phyloP scores from a whole-genome alignment of 805 yeast genomes.

The Schwanniomyces yamadae region DNA sequence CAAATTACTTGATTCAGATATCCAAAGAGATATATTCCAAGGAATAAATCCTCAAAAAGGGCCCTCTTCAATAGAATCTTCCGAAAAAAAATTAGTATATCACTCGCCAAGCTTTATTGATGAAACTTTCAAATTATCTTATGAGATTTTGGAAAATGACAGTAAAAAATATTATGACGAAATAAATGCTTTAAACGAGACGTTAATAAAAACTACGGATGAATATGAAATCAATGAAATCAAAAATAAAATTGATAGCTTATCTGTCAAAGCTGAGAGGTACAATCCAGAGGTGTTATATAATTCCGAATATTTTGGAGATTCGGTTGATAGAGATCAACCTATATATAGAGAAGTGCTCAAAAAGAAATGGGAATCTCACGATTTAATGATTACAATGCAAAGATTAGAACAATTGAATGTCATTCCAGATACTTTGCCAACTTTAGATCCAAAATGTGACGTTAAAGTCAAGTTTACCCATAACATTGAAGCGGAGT shows the following conservation, averaged over 20 bases:
- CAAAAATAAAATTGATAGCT: constrained; percentile 19
- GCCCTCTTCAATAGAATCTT: constrained; percentile 51
- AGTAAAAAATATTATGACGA: constrained; percentile 39
- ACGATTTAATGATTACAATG: constrained; percentile 76
- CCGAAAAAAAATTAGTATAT: constrained; percentile 50
- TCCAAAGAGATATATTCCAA: constrained; percentile 22
- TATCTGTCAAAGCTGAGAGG: constrained; percentile 62
- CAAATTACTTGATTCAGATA: constrained; percentile 19
- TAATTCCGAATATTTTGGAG: constrained; percentile 50
- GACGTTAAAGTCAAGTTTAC: constrained; percentile 77
- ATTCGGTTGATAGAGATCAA: constrained; percentile 59
- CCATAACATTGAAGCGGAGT: constrained; percentile 52
- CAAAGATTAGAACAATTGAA: constrained; percentile 85
- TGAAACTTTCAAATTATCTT: constrained; percentile 70
- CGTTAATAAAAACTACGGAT: constrained; percentile 20
- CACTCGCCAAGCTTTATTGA: constrained; percentile 67
- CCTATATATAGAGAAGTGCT: constrained; percentile 80
- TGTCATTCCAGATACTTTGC: constrained; percentile 91
- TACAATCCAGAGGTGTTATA: constrained; percentile 83
- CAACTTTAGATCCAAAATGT: constrained; percentile 79
- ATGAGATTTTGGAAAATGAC: constrained; percentile 55
- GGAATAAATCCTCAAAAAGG: constrained; percentile 35
- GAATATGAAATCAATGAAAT: constrained; percentile 12
- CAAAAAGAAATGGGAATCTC: constrained; percentile 67
- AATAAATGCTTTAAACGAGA: constrained; percentile 33